Conservation (phyloP, 257 asterid genomes). For the Anisodus tanguticus region DNA sequence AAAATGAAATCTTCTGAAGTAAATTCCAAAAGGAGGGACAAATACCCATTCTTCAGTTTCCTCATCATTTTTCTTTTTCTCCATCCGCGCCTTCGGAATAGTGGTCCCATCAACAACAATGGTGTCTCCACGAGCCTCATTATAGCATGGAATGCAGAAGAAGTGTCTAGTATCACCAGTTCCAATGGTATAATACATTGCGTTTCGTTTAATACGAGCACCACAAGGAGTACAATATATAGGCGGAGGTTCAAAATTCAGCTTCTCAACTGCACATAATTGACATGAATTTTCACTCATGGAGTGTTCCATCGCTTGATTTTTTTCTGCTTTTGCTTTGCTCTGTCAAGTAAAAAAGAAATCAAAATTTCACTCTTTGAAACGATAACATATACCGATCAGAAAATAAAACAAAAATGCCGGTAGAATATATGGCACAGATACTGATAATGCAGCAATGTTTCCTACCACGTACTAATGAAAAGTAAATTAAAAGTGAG, state of each 20-base stretch:
- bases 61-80: slow-evolving; percentile 89
- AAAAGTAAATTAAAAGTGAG: slow-evolving; percentile 2
- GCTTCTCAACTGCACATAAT: slow-evolving; percentile 98
- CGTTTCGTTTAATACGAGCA: slow-evolving; percentile 92
- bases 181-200: slow-evolving; percentile 86
- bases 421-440: slow-evolving; percentile 12
- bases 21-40: slow-evolving; percentile 1
- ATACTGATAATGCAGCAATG: not conserved
- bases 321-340: slow-evolving; percentile 91
- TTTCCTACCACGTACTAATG: slow-evolving; percentile 5
- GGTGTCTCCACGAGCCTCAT: slow-evolving; percentile 89
- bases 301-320: slow-evolving; percentile 90
- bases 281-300: slow-evolving; percentile 98
- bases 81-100: slow-evolving; percentile 78
- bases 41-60: slow-evolving; percentile 98
- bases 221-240: slow-evolving; percentile 94
- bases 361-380: slow-evolving; percentile 1
- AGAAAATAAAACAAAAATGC: not conserved
- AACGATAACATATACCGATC: not conserved
- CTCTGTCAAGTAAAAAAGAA: slow-evolving; percentile 54
- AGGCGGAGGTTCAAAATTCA: slow-evolving; percentile 96
- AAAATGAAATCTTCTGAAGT: slow-evolving; percentile 5
- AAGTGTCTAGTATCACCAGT: slow-evolving; percentile 93
- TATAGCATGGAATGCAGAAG: slow-evolving; percentile 90
- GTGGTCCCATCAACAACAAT: slow-evolving; percentile 70